A percentile compares a stretch with the other conserved stretches of the same genome.
Conservation (phyloP, 345 rosid genomes). For the Populus ilicifolia region DNA sequence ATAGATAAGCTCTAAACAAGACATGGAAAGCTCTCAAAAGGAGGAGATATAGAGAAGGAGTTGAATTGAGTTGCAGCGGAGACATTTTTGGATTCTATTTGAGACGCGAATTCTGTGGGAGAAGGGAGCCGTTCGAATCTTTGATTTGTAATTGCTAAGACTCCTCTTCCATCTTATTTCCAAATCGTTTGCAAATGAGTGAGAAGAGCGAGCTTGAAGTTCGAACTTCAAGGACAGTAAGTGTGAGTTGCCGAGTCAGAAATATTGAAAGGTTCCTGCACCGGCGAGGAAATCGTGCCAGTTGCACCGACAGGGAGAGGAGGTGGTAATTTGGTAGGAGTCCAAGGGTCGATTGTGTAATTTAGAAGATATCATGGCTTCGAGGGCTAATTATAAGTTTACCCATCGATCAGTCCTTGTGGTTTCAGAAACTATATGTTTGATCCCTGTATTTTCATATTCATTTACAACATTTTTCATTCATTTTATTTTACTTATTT, state of each 20-base stretch:
- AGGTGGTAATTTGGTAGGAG: neutral
- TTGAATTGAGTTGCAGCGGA: constrained; percentile 47
- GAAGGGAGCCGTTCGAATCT: constrained; percentile 50
- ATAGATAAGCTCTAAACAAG: neutral
- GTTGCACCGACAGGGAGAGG: neutral
- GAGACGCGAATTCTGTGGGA: constrained; percentile 47
- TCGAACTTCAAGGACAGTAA: neutral
- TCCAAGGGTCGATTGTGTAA: neutral
- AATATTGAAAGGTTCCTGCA: neutral
- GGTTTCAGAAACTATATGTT: too few relatives aligned
- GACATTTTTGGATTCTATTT: constrained; percentile 58
- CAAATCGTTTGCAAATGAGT: neutral
- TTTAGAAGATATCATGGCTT: neutral
- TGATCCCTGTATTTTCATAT: too few relatives aligned
- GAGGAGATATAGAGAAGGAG: neutral
- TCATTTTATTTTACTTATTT: too few relatives aligned
- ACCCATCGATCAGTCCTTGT: too few relatives aligned
- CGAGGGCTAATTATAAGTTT: too few relatives aligned
- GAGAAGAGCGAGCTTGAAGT: neutral
- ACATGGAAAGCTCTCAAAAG: neutral
- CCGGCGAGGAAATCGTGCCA: neutral
- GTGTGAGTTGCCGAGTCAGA: neutral
- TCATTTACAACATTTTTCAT: too few relatives aligned
- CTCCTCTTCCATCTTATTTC: constrained; percentile 11
- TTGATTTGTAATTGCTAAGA: constrained; percentile 25